Evolutionary conservation across 257 asterid species (phyloP), one percentile per base, ranked within the genome.

Genomic region (Rauvolfia tetraphylla): DNA sequence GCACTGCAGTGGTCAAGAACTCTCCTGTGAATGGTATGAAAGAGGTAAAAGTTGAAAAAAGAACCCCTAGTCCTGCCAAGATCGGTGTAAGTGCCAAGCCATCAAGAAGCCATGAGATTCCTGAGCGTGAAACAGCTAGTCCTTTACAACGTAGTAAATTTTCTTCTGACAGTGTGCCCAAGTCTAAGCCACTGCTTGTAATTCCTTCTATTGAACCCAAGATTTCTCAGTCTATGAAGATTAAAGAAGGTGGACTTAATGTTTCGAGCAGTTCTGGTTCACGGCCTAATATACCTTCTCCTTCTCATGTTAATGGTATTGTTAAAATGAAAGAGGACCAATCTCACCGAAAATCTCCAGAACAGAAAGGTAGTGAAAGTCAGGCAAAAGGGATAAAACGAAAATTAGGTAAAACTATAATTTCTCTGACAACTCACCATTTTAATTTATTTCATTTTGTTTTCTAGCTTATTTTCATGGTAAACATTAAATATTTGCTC

Each of bases 311-410:
- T 49, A 72, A 59, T 81, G 65, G 80, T 72, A 73, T 22, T 71
- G 76, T 67, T 49, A 69, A 54, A 73, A 49, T 27, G 66, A 77
- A 83, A 79, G 78, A n/a, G 33, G 84, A 78, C 34, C 78, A 73
- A 78, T 54, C 81, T 78, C 73, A 25, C 41, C 72, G 83, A 71
- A 79, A 9, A 51, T 68, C 82, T 70, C 71, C 78, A 36, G 72
- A 75, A 34, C 31, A 46, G 69, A 85, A 80, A 68, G 79, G 69
- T 38, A 36, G 23, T 62, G 90, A 72, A 75, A 75, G 67, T 80
- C 87, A 80, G 59, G 41, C 74, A 53, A 85, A 76, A 73, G 81
- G 77, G 51, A 78, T 66, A 6, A 87, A 87, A 78, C 80, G 85
- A 68, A 87, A 83, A 36, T 58, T 76, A 81, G 91, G 91, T 87